These are phyloP conservation scores for Rhizophlyctis rosea DNA, from an alignment of 192 early-diverging fungal genomes.

Conservation along the genomic window DNA sequence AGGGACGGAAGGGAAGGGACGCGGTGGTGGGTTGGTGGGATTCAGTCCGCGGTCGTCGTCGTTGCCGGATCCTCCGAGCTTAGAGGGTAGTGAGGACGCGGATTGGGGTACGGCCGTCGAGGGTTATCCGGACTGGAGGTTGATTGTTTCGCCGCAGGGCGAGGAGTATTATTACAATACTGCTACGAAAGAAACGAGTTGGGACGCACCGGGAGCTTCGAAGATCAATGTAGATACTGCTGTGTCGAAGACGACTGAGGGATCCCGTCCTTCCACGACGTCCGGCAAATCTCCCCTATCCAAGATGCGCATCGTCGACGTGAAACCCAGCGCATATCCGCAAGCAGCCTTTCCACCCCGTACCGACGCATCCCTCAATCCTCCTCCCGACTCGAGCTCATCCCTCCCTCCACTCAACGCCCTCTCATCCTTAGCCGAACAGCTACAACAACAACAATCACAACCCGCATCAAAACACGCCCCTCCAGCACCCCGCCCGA, in stretches of 20 bases:
- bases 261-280: neutral
- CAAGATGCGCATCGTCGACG: too few species aligned
- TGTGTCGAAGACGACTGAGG: neutral
- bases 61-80: too few species aligned
- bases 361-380: neutral
- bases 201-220: constrained; percentile 24
- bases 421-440: too few species aligned
- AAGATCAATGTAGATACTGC: neutral
- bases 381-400: too few species aligned
- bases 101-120: neutral
- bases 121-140: constrained; percentile 46
- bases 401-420: too few species aligned
- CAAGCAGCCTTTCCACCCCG: neutral
- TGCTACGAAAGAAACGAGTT: constrained; percentile 57
- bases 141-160: constrained; percentile 50
- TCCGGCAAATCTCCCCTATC: too few species aligned
- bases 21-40: neutral
- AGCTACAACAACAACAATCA: too few species aligned
- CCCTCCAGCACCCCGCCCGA: too few species aligned
- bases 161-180: constrained; percentile 61
- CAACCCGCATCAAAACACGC: too few species aligned
- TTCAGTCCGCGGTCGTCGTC: too few species aligned
- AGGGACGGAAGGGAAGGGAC: too few species aligned
- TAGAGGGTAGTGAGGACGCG: neutral
- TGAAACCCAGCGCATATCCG: too few species aligned